Evolutionary conservation across 2,329 filamentous ascomycete genomes (phyloP).

Genomic region (Nectriaceae sp.): DNA sequence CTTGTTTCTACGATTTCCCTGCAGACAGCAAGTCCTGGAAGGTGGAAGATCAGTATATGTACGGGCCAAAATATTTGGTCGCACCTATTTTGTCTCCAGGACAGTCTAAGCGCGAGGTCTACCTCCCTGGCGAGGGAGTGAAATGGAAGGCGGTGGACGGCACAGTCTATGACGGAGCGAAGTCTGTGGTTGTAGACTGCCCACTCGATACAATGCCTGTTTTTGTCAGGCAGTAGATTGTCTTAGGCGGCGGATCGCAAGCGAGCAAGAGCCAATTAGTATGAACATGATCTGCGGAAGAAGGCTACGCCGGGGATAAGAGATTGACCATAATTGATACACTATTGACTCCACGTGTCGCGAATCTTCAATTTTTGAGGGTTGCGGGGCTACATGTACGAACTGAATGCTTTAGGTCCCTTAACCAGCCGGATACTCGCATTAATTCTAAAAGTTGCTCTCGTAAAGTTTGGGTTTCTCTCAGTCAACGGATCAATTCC

Average conservation of each 20-base stretch:
- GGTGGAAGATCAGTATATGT: constrained; percentile 65
- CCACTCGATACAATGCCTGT: constrained; percentile 18
- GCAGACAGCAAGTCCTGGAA: constrained; percentile 40
- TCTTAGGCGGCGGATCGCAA: background rate
- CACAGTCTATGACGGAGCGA: constrained; percentile 5
- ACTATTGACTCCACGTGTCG: too few relatives aligned
- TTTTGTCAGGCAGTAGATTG: constrained; percentile 1
- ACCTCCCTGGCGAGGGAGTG: constrained; percentile 11
- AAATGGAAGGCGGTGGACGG: constrained; percentile 15
- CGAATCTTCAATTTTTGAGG: too few relatives aligned
- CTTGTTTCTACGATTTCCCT: constrained; percentile 41
- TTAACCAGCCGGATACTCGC: too few relatives aligned
- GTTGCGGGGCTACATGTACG: too few relatives aligned
- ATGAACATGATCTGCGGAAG: too few relatives aligned
- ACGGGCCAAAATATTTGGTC: constrained; percentile 39
- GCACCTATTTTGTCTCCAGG: constrained; percentile 6
- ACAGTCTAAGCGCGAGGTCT: background rate
- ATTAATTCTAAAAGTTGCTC: too few relatives aligned
- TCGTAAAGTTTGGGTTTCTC: too few relatives aligned
- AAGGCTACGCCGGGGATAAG: too few relatives aligned
- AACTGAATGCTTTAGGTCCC: too few relatives aligned
- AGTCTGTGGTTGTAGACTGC: constrained; percentile 4
- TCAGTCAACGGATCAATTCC: too few relatives aligned
- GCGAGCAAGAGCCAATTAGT: background rate
- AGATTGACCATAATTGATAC: too few relatives aligned